Evolutionary conservation across 495 filamentous ascomycete genomes (phyloP).

Genomic region (Neurospora tetrasperma): DNA sequence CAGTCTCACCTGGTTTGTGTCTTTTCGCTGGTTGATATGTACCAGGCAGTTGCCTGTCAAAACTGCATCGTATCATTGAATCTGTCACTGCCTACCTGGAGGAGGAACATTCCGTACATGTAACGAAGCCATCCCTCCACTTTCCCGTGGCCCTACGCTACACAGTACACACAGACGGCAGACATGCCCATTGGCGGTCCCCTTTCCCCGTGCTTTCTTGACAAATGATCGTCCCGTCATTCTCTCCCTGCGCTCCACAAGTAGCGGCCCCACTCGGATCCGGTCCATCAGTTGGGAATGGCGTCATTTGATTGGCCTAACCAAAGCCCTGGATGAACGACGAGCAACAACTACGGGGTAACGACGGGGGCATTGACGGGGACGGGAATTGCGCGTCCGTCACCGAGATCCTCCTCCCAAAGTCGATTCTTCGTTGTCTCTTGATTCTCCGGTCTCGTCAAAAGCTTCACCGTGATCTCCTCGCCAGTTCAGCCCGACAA

Average conservation of each 20-base stretch:
- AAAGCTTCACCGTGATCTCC: background rate
- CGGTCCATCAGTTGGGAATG: background rate
- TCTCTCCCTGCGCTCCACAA: background rate
- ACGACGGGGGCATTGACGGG: background rate
- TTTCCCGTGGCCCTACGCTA: background rate
- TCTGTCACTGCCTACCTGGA: background rate
- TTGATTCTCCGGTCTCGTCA: background rate
- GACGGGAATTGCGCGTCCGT: background rate
- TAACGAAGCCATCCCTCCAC: no score
- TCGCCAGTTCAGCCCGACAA: background rate
- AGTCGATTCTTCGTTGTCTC: background rate
- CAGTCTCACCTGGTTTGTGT: background rate
- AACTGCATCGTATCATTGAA: background rate
- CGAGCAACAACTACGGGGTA: background rate
- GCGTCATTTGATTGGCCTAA: background rate
- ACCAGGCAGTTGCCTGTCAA: background rate
- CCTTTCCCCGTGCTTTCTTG: background rate
- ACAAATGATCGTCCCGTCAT: background rate
- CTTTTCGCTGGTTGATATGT: background rate
- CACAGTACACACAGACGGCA: background rate
- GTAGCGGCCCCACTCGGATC: background rate
- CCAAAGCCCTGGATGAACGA: background rate
- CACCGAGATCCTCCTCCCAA: background rate
- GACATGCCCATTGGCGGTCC: background rate
- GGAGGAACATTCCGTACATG: no score